phyloP scores from a whole-genome alignment of 768 basidiomycete species.

The Phallus indusiatus region DNA sequence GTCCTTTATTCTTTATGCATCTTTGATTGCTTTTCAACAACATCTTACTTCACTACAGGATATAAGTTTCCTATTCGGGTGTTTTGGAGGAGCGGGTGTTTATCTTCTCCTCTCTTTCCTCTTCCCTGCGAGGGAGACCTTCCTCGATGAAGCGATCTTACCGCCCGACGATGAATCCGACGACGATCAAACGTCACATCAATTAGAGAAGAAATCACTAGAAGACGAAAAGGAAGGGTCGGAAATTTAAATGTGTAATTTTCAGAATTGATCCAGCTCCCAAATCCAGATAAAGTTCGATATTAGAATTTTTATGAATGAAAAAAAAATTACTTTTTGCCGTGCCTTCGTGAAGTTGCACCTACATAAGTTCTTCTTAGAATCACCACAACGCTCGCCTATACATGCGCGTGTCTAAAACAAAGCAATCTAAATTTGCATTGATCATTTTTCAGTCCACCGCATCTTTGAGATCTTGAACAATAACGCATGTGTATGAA shows the following conservation, averaged over 20 bases:
- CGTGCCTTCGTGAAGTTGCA: too few species aligned
- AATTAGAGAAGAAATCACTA: not conserved
- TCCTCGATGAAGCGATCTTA: constrained; percentile 21
- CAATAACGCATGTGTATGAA: too few species aligned
- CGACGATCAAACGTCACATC: not conserved
- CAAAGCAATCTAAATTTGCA: too few species aligned
- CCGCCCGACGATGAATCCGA: not conserved
- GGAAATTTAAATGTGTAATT: not conserved
- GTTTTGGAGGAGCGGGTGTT: constrained; percentile 26
- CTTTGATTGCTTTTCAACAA: not conserved
- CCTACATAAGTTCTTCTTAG: too few species aligned
- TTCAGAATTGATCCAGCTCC: too few species aligned
- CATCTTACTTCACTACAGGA: constrained; percentile 1
- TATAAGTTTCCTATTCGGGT: constrained; percentile 9
- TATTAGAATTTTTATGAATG: too few species aligned
- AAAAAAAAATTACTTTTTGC: too few species aligned
- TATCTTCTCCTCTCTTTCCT: constrained; percentile 26
- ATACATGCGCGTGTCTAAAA: too few species aligned
- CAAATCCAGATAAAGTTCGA: too few species aligned
- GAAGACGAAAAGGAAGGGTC: not conserved
- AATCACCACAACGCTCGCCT: too few species aligned
- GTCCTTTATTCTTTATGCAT: constrained; percentile 16
- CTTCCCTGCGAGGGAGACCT: constrained; percentile 31
- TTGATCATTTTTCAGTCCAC: too few species aligned
- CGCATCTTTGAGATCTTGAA: too few species aligned